Evolutionary conservation across 176 grass and related monocot genomes (phyloP), one percentile per base, ranked within the genome.

Genomic region (Oryza meyeriana): DNA sequence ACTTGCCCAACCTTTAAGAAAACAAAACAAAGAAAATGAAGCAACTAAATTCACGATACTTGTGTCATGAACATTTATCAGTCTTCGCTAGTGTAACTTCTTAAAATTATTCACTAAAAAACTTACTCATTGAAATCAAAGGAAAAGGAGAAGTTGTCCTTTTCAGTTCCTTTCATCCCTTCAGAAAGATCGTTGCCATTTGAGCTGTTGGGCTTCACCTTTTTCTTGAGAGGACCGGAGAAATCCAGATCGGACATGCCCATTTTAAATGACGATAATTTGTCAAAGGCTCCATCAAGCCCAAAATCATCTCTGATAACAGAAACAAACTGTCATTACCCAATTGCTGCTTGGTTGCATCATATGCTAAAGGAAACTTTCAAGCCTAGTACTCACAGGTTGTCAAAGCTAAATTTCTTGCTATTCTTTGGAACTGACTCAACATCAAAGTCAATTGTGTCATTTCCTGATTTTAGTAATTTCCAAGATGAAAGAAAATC

Each of bases 41-140:
- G 14, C 6, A 83, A 85, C 28, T 77, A 71, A 69, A 55, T 61
- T 29, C 71, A 57, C 68, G 16, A 81, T 81, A 24, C 32, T 80
- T 66, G 72, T 72, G 52, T 40, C 11, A 69, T 69, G 25, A 77
- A 52, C 3, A 48, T 14, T 39, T 82, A 69, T 39, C 3, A 45
- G 14, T 78, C 36, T 88, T 61, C 59, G 42, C 47, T 61, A 87
- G 55, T 58, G 36, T 69, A 89, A 79, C 96, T 55, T 22, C 22
- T n/a, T 55, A 55, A 55, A 55, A n/a, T 55, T n/a, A 55, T 55
- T 55, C 50, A 55, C 50, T 22, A 20, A 55, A 42, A 55, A 55
- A n/a, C 50, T 86, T 95, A 95, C 96, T 91, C 89, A 36, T 93
- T 88, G n/a, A 98, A 95, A 86, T 98, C 89, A 78, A 98, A 95